Conservation (phyloP, 2,329 filamentous ascomycete species). For the Tolypocladium inflatum region DNA sequence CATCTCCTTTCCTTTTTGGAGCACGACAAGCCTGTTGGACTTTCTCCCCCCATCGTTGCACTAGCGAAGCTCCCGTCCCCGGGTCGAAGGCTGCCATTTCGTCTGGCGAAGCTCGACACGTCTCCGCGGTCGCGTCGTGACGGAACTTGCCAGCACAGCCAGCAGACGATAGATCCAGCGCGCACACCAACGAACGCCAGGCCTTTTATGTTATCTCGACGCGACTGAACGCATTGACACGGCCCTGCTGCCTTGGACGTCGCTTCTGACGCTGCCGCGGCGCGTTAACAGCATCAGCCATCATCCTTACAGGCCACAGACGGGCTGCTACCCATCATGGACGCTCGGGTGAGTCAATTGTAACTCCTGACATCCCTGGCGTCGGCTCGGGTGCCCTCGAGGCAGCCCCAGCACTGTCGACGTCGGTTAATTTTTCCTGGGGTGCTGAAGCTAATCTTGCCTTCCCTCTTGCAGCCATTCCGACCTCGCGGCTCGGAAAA, state of each 20-base stretch:
- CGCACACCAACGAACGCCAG: neutral
- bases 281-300: slow-evolving; percentile 11
- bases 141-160: neutral
- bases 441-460: neutral
- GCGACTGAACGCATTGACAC: slow-evolving; percentile 1
- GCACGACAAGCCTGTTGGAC: neutral
- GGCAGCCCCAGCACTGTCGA: neutral
- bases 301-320: slow-evolving; percentile 6
- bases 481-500: slow-evolving; percentile 41
- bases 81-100: neutral
- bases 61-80: neutral
- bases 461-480: slow-evolving; percentile 21
- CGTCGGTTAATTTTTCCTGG: neutral
- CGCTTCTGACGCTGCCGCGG: slow-evolving; percentile 7
- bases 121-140: neutral
- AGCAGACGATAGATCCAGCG: neutral
- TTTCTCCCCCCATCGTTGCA: neutral
- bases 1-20: neutral
- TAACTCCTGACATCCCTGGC: neutral
- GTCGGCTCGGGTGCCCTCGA: neutral
- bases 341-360: slow-evolving; percentile 22
- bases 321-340: slow-evolving; percentile 17
- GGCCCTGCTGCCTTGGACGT: slow-evolving; percentile 4
- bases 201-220: slow-evolving; percentile 8
- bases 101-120: neutral